Conservation (phyloP, 305 asterid species). For the Fraxinus angustifolia region DNA sequence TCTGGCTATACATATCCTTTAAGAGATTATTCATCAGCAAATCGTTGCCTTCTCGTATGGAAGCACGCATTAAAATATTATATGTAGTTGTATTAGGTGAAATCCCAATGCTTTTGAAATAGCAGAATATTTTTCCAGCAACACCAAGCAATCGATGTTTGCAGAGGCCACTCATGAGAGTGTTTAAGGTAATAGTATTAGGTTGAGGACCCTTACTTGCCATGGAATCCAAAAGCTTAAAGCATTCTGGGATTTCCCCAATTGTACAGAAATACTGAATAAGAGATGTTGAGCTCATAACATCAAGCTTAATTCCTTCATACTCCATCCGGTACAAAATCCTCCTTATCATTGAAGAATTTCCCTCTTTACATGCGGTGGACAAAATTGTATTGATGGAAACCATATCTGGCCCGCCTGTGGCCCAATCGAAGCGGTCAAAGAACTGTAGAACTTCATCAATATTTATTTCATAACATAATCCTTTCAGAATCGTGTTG, state of each 20-base stretch:
- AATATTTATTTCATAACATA: slow-evolving; percentile 42
- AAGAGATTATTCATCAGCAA: slow-evolving; percentile 34
- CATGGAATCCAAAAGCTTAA: slow-evolving; percentile 43
- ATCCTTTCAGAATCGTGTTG: slow-evolving; percentile 52
- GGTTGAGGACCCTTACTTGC: slow-evolving; percentile 40
- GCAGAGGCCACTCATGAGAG: slow-evolving; percentile 50
- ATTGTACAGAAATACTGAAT: slow-evolving; percentile 42
- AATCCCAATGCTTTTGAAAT: slow-evolving; percentile 38
- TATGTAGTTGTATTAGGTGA: slow-evolving; percentile 44
- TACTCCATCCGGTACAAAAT: slow-evolving; percentile 42
- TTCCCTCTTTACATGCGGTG: slow-evolving; percentile 49
- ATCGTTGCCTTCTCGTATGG: slow-evolving; percentile 39
- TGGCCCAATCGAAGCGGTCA: slow-evolving; percentile 38
- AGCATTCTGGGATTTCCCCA: slow-evolving; percentile 34
- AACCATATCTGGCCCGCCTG: slow-evolving; percentile 47
- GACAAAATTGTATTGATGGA: slow-evolving; percentile 54
- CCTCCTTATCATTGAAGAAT: slow-evolving; percentile 32
- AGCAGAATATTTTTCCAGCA: slow-evolving; percentile 34
- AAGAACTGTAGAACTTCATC: slow-evolving; percentile 41
- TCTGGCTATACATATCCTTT: slow-evolving; percentile 39
- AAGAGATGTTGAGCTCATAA: slow-evolving; percentile 47
- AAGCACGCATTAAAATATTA: slow-evolving; percentile 49
- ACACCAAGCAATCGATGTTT: slow-evolving; percentile 36
- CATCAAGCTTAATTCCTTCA: slow-evolving; percentile 41
- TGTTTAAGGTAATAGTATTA: slow-evolving; percentile 40